These are phyloP conservation scores for Neohortaea acidophila DNA, from an alignment of 495 filamentous ascomycete genomes.

Conservation along the genomic window DNA sequence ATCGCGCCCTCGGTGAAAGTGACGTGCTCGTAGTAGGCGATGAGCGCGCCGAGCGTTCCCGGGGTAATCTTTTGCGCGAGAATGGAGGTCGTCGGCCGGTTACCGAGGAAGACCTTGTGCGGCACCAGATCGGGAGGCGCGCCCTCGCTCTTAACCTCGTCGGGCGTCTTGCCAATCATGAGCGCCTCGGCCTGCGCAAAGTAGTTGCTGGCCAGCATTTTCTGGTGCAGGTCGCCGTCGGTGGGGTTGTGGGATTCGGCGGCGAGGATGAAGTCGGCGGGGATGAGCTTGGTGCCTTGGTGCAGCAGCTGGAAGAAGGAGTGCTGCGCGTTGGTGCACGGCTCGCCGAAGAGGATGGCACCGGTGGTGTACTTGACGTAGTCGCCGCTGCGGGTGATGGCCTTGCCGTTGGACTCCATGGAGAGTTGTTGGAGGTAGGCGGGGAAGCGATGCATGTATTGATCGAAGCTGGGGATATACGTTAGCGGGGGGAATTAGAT, in stretches of 20 bases:
- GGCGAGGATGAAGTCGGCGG: constrained; percentile 92
- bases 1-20: constrained; percentile 95
- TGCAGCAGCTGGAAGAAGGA: constrained; percentile 99
- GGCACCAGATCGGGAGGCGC: constrained; percentile 69
- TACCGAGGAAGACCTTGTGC: constrained; percentile 99
- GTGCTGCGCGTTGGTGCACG: constrained; percentile 97
- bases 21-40: constrained; percentile 96
- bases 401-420: constrained; percentile 99
- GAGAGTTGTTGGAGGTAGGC: constrained; percentile 97
- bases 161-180: constrained; percentile 93
- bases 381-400: constrained; percentile 75
- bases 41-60: constrained; percentile 80
- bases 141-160: constrained; percentile 78
- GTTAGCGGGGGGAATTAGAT: not conserved
- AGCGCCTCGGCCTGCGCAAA: constrained; percentile 93
- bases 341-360: constrained; percentile 89
- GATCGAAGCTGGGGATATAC: constrained; percentile 54
- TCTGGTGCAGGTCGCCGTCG: constrained; percentile 82
- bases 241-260: constrained; percentile 94
- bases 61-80: constrained; percentile 91
- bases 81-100: constrained; percentile 90
- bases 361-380: constrained; percentile 96
- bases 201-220: constrained; percentile 98
- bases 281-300: constrained; percentile 97
- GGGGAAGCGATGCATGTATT: constrained; percentile 97